Conservation (phyloP, 2,329 filamentous ascomycete species). For the Colletotrichum cuscutae region DNA sequence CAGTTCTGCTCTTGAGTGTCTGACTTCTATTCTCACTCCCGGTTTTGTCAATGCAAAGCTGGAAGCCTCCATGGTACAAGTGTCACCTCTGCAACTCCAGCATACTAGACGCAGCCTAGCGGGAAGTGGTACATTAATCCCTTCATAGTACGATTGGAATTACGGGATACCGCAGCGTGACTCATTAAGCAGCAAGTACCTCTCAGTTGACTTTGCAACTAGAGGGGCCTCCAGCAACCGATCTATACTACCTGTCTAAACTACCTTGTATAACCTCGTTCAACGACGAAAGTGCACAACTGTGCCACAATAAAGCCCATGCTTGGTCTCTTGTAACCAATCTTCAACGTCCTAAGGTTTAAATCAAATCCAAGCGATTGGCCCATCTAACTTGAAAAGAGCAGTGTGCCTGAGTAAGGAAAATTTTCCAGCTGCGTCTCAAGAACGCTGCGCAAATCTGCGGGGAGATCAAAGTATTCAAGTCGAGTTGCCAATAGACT, state of each 20-base stretch:
- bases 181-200: background rate
- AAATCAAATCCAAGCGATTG: no score
- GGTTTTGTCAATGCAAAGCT: background rate
- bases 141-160: background rate
- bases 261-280: background rate
- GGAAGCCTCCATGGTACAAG: no score
- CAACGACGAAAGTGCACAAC: background rate
- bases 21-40: accelerated
- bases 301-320: background rate
- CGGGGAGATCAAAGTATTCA: background rate
- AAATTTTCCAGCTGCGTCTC: background rate
- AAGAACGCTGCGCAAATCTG: background rate
- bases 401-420: no score
- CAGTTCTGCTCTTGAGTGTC: background rate
- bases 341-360: background rate
- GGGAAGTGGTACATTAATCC: background rate
- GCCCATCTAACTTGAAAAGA: no score
- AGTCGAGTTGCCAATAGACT: background rate
- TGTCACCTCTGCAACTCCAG: no score
- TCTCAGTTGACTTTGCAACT: background rate
- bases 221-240: background rate
- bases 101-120: background rate
- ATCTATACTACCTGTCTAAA: background rate
- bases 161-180: background rate
- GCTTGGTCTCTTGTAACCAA: background rate